A percentile compares a stretch with the other conserved stretches of the same genome.
These are phyloP conservation scores for Heritiera fomes DNA, from an alignment of 345 rosid genomes.

Conservation along the genomic window DNA sequence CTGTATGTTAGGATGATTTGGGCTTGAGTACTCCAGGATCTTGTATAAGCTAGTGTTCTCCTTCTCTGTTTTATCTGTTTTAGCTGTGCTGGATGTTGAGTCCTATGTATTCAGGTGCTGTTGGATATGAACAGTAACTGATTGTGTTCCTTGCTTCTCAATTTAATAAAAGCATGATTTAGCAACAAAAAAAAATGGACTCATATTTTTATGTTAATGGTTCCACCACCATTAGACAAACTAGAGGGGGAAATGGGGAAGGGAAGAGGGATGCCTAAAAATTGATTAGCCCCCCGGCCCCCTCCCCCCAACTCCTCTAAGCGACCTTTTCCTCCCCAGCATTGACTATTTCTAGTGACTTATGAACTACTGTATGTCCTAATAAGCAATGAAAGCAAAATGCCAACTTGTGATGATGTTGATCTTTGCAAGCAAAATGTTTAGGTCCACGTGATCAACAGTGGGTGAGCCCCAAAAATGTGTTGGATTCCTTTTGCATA, in stretches of 20 bases:
- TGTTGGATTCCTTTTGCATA: slow-evolving; percentile 15
- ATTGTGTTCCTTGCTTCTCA: no score
- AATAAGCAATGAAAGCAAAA: slow-evolving; percentile 11
- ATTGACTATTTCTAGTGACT: slow-evolving; percentile 9
- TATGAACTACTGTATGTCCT: not conserved
- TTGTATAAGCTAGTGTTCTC: no score
- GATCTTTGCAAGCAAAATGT: slow-evolving; percentile 8
- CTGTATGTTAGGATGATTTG: no score
- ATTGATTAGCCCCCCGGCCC: not conserved
- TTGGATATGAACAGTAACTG: no score
- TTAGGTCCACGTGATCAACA: slow-evolving; percentile 20
- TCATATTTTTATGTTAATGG: not conserved
- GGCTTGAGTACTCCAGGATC: no score
- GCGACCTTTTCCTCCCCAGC: not conserved
- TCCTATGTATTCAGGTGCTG: no score
- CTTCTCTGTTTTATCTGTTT: no score
- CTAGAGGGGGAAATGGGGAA: not conserved
- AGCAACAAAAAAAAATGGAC: no score
- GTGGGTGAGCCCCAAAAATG: not conserved
- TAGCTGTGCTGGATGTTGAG: no score
- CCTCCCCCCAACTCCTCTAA: not conserved
- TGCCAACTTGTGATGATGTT: slow-evolving; percentile 15
- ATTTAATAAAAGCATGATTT: no score
- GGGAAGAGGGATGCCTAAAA: not conserved
- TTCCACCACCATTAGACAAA: not conserved